Conservation (phyloP, 352 stramenopile genomes). For the Globisporangium spinosum region DNA sequence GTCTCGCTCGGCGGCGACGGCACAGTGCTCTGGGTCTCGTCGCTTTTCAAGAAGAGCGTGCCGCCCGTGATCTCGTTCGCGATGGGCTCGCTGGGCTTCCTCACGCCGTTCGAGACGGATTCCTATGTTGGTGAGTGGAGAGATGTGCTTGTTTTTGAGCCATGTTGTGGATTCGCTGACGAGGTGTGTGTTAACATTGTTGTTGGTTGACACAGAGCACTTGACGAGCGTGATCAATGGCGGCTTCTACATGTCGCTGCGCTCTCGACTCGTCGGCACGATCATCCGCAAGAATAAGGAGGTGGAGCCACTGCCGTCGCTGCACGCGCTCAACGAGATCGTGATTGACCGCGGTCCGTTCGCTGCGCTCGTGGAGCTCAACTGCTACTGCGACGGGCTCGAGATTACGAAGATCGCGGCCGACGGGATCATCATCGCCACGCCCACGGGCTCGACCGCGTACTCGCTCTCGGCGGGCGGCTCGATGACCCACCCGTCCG, state of each 20-base stretch:
- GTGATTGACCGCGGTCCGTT: conserved; percentile 94
- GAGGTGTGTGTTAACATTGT: neutral
- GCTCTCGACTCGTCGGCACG: conserved; percentile 67
- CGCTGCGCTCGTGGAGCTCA: conserved; percentile 91
- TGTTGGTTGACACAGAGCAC: conserved; percentile 37
- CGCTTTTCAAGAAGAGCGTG: conserved; percentile 87
- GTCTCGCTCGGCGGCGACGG: conserved; percentile 95
- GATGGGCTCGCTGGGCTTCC: conserved; percentile 95
- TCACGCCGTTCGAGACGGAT: conserved; percentile 91
- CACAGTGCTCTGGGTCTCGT: conserved; percentile 86
- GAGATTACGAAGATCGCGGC: conserved; percentile 94
- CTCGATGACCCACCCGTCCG: conserved; percentile 96
- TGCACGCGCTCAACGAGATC: conserved; percentile 98
- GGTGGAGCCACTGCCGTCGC: conserved; percentile 44
- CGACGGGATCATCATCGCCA: conserved; percentile 99
- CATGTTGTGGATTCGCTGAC: neutral
- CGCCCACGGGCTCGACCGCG: conserved; percentile 96
- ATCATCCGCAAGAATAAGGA: conserved; percentile 65
- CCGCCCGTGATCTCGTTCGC: conserved; percentile 94
- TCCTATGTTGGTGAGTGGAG: conserved; percentile 34
- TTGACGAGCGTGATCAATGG: conserved; percentile 73
- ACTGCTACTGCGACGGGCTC: conserved; percentile 96
- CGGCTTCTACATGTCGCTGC: conserved; percentile 81
- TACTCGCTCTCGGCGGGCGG: conserved; percentile 97
- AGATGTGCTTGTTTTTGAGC: neutral